Conservation (phyloP, 2,329 filamentous ascomycete species). For the Gnomoniopsis smithogilvyi region DNA sequence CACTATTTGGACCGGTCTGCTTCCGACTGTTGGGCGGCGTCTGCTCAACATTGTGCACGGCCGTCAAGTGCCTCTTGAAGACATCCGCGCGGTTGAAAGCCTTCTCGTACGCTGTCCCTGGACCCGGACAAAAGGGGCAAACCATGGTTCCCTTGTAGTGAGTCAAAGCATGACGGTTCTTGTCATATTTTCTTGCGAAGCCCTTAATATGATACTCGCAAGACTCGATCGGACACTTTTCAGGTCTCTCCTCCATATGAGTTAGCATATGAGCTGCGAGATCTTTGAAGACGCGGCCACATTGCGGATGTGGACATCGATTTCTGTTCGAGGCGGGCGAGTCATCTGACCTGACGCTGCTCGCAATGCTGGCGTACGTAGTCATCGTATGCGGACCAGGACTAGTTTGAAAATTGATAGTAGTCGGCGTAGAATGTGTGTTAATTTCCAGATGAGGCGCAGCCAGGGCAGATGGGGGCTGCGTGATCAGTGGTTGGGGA, state of each 20-base stretch:
- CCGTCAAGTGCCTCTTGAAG: slow-evolving; percentile 92
- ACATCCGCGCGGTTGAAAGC: slow-evolving; percentile 96
- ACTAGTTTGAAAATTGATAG: slow-evolving; percentile 16
- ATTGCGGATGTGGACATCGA: slow-evolving; percentile 55
- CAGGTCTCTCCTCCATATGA: slow-evolving; percentile 87
- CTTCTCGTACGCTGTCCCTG: slow-evolving; percentile 84
- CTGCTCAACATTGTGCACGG: slow-evolving; percentile 91
- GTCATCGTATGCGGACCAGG: slow-evolving; percentile 9
- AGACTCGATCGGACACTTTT: slow-evolving; percentile 91
- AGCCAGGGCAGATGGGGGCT: slow-evolving; percentile 9
- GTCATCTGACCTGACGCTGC: slow-evolving; percentile 27
- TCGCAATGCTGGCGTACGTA: slow-evolving; percentile 12
- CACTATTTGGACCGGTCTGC: slow-evolving; percentile 29
- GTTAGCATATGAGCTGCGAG: slow-evolving; percentile 91
- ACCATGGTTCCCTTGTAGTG: slow-evolving; percentile 97
- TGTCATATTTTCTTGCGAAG: slow-evolving; percentile 96
- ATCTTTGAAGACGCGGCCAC: slow-evolving; percentile 59
- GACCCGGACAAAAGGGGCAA: slow-evolving; percentile 91
- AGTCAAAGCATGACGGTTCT: slow-evolving; percentile 92
- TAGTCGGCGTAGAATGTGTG: slow-evolving; percentile 6
- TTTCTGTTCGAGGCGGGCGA: slow-evolving; percentile 38
- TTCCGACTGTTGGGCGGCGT: slow-evolving; percentile 86
- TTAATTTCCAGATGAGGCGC: slow-evolving; percentile 12
- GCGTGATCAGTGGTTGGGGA: slow-evolving; percentile 11
- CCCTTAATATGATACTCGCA: slow-evolving; percentile 95